phyloP scores from a whole-genome alignment of 2,329 filamentous ascomycete species.

The Calycina marina region DNA sequence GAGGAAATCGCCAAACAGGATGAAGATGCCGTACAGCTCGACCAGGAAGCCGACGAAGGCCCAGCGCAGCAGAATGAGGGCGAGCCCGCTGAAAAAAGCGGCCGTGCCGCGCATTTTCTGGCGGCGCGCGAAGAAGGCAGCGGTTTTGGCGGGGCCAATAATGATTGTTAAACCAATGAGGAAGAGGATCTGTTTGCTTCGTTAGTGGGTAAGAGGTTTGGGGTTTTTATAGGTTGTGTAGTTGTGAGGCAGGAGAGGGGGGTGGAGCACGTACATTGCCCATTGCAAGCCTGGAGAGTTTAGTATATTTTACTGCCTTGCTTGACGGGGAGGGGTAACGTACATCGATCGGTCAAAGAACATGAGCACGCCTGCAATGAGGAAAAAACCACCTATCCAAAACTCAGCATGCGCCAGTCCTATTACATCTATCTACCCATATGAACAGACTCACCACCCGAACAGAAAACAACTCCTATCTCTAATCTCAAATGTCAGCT shows the following conservation, averaged over 20 bases:
- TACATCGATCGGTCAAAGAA: constrained; percentile 97
- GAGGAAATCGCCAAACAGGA: constrained; percentile 92
- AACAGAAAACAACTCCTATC: constrained; percentile 94
- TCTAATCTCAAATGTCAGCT: constrained; percentile 40
- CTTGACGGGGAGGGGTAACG: constrained; percentile 22
- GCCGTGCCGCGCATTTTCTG: constrained; percentile 87
- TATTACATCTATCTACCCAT: background rate
- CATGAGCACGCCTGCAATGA: constrained; percentile 84
- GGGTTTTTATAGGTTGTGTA: too few relatives aligned
- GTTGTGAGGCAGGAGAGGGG: background rate
- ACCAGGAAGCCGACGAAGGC: constrained; percentile 80
- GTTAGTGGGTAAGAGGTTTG: constrained; percentile 4
- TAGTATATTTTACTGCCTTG: background rate
- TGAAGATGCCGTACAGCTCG: constrained; percentile 83
- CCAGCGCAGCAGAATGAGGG: constrained; percentile 81
- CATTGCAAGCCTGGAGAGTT: constrained; percentile 66
- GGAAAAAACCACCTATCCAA: constrained; percentile 71
- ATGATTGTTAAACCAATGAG: constrained; percentile 91
- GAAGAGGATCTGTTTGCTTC: constrained; percentile 69
- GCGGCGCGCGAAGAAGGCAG: constrained; percentile 84
- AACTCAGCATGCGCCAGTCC: constrained; percentile 8
- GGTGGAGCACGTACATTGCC: constrained; percentile 47
- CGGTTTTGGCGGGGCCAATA: constrained; percentile 81
- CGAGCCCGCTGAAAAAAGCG: constrained; percentile 71
- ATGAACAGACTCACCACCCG: constrained; percentile 58